phyloP scores from a whole-genome alignment of 441 rosid species.

The Syzygium syzygioides region DNA sequence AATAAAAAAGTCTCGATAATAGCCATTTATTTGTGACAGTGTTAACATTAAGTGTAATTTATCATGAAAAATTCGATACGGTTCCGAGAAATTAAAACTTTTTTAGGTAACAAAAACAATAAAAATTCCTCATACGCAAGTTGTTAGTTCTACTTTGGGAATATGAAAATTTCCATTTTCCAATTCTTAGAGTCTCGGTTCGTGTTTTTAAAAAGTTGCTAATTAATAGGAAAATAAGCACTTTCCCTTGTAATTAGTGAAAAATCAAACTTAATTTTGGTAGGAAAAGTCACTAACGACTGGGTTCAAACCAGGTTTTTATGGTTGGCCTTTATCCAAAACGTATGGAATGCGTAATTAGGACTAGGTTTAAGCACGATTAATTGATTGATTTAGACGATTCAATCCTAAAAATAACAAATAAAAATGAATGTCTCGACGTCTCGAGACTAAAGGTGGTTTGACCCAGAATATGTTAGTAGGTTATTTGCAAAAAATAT shows the following conservation, averaged over 20 bases:
- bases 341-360: not conserved
- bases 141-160: not conserved
- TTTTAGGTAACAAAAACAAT: not conserved
- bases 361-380: fast-evolving
- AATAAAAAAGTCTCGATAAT: not conserved
- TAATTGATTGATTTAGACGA: not conserved
- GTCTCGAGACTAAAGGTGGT: not conserved
- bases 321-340: not conserved
- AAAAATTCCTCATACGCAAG: too few species aligned
- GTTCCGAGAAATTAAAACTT: fast-evolving
- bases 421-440: fast-evolving
- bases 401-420: not conserved
- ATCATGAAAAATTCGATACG: not conserved
- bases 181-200: fast-evolving
- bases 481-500: not conserved
- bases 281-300: fast-evolving
- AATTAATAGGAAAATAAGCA: not conserved
- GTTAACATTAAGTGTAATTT: not conserved
- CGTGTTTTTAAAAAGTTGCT: not conserved
- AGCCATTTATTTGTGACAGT: not conserved
- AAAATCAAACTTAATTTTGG: not conserved
- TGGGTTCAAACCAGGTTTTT: not conserved
- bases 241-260: not conserved
- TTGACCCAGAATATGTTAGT: not conserved
- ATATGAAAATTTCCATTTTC: not conserved